These are phyloP conservation scores for Dryas drummondii DNA, from an alignment of 306 rosid genomes.

Conservation along the genomic window DNA sequence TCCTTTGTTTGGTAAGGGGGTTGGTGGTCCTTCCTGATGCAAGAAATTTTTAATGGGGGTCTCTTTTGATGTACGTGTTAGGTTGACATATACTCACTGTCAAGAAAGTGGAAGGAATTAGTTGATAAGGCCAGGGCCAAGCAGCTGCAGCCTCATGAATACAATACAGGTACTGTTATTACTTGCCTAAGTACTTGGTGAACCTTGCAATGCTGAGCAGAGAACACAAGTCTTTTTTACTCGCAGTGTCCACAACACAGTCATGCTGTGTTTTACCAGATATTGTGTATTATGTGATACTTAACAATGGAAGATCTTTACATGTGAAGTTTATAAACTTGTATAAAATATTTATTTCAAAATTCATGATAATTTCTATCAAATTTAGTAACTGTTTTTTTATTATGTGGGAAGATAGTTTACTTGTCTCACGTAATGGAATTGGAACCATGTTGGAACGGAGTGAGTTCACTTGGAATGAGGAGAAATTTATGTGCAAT, in stretches of 20 bases:
- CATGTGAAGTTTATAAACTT: not conserved
- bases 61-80: constrained; percentile 30
- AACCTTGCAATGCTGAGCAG: not conserved
- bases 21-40: not conserved
- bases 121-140: constrained; percentile 95
- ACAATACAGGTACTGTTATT: constrained; percentile 57
- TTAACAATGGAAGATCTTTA: not conserved
- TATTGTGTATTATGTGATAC: not conserved
- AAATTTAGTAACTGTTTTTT: not conserved
- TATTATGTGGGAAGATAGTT: not conserved
- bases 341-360: not conserved
- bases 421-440: not conserved
- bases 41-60: not conserved
- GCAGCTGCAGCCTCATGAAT: constrained; percentile 95
- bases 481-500: not conserved
- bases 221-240: not conserved
- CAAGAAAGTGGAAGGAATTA: constrained; percentile 96
- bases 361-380: not conserved
- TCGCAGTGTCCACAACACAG: not conserved
- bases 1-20: not conserved
- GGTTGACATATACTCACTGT: constrained; percentile 85
- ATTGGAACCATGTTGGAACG: not conserved
- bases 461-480: not conserved
- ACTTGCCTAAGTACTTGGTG: not conserved
- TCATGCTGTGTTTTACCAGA: not conserved